Evolutionary conservation across 768 basidiomycete species (phyloP).

Genomic region (Phylloporus rhodoxanthus): DNA sequence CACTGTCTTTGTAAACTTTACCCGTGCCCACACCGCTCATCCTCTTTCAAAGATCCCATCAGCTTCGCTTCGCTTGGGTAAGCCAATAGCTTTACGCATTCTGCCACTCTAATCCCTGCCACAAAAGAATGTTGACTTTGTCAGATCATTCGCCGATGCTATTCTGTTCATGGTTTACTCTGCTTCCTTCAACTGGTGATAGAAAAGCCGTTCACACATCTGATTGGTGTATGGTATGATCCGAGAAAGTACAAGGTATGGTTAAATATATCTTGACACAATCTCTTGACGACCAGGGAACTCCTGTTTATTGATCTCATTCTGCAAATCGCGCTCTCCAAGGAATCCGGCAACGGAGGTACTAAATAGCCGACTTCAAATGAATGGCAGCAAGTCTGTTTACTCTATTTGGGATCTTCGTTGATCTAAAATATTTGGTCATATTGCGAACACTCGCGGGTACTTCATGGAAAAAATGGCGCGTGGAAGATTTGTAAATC

Average conservation of each 20-base stretch:
- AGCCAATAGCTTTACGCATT: neutral
- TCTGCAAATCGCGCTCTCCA: neutral
- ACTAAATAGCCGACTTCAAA: neutral
- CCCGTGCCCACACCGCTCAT: neutral
- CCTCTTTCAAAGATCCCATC: neutral
- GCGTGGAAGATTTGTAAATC: neutral
- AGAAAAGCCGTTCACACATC: neutral
- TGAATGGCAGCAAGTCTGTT: neutral
- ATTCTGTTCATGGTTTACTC: neutral
- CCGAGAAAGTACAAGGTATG: neutral
- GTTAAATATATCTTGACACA: neutral
- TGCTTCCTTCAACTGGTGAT: neutral
- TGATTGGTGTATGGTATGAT: neutral
- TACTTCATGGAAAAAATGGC: neutral
- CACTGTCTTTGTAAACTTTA: neutral
- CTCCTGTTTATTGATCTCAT: neutral
- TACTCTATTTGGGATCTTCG: too few species aligned
- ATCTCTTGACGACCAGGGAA: neutral
- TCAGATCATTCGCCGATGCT: neutral
- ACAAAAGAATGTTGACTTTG: neutral
- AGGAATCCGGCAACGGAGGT: neutral
- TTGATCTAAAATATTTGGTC: neutral
- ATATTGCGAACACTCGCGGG: neutral
- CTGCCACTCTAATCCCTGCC: neutral
- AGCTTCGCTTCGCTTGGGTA: neutral